phyloP scores from a whole-genome alignment of 2,329 filamentous ascomycete species.

The Lecanicillium sp. region DNA sequence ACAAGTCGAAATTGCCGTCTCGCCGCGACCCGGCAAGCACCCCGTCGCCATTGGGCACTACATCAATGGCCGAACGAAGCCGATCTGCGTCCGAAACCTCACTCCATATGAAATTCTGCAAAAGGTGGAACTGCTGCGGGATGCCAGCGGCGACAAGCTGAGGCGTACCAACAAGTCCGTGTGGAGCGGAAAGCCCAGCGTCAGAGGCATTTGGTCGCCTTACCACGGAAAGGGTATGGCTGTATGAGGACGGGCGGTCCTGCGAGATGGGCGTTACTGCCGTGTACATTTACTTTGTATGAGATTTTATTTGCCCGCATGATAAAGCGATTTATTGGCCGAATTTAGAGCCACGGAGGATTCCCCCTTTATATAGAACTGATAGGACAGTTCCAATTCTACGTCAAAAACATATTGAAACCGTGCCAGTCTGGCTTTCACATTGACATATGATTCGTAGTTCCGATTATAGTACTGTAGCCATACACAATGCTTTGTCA shows the following conservation, averaged over 20 bases:
- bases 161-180: constrained; percentile 57
- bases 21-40: constrained; percentile 82
- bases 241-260: constrained; percentile 30
- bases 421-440: too few species aligned
- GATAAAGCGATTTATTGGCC: constrained; percentile 5
- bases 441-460: too few species aligned
- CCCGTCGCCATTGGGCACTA: constrained; percentile 85
- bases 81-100: constrained; percentile 83
- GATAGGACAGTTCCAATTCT: too few species aligned
- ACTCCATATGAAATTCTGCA: constrained; percentile 71
- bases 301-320: constrained; percentile 2
- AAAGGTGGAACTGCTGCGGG: constrained; percentile 67
- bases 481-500: too few species aligned
- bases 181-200: constrained; percentile 55
- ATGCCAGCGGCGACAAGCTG: constrained; percentile 70
- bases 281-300: constrained; percentile 9
- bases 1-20: constrained; percentile 84
- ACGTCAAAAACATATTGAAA: too few species aligned
- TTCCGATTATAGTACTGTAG: too few species aligned
- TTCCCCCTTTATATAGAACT: too few species aligned
- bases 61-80: constrained; percentile 81
- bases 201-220: constrained; percentile 64
- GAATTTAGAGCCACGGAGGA: constrained; percentile 6
- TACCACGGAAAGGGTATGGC: constrained; percentile 54
- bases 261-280: constrained; percentile 1